These are phyloP conservation scores for Lepraria neglecta DNA, from an alignment of 495 filamentous ascomycete species.

Conservation along the genomic window DNA sequence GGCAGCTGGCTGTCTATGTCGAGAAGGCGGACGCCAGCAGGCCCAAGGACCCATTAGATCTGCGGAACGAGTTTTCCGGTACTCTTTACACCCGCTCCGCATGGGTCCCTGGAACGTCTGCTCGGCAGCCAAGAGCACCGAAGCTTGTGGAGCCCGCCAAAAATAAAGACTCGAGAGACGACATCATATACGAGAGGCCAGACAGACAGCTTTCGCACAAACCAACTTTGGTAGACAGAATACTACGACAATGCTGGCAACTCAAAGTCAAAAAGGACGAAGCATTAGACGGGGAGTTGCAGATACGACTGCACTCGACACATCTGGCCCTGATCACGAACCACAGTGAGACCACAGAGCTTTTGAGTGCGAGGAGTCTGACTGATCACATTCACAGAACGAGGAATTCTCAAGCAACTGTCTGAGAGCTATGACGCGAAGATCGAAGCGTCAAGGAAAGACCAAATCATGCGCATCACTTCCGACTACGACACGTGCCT, in stretches of 20 bases:
- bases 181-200: background rate
- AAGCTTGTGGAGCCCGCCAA: conserved; percentile 1
- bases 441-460: conserved; percentile 37
- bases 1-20: conserved; percentile 21
- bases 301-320: conserved; percentile 33
- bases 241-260: conserved; percentile 43
- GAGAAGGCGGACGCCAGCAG: background rate
- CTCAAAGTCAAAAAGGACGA: conserved; percentile 34
- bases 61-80: conserved; percentile 3
- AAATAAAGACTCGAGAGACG: conserved; percentile 7
- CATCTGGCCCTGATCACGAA: conserved; percentile 22
- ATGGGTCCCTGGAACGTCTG: conserved; percentile 9
- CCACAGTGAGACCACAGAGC: conserved; percentile 17
- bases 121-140: conserved; percentile 8
- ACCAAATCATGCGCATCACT: conserved; percentile 39
- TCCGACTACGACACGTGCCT: conserved; percentile 37
- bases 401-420: conserved; percentile 42
- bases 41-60: conserved; percentile 9
- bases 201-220: conserved; percentile 31
- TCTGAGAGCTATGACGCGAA: conserved; percentile 38
- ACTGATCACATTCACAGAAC: conserved; percentile 32
- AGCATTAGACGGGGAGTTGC: conserved; percentile 35
- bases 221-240: conserved; percentile 33
- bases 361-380: conserved; percentile 19
- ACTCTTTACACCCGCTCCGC: conserved; percentile 18